These are phyloP conservation scores for Penicillium longicatenatum DNA, from an alignment of 495 filamentous ascomycete species.

Conservation along the genomic window DNA sequence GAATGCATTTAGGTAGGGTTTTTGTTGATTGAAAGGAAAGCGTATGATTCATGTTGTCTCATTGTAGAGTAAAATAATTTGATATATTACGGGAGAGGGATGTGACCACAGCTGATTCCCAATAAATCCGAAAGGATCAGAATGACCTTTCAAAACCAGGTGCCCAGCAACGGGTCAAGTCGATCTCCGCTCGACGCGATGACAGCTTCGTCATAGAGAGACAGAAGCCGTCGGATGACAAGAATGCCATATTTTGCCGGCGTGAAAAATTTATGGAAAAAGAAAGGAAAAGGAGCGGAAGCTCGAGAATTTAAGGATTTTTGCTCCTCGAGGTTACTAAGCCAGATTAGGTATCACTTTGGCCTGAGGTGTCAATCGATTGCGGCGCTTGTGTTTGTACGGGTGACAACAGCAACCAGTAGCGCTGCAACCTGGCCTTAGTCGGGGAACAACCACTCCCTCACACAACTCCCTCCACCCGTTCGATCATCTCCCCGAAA, in stretches of 20 bases:
- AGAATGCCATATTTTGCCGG: conserved; percentile 59
- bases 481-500: conserved; percentile 18
- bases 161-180: conserved; percentile 74
- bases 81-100: conserved; percentile 12
- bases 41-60: neutral
- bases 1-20: conserved; percentile 15
- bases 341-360: neutral
- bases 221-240: conserved; percentile 55
- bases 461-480: conserved; percentile 40
- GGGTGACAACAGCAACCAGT: conserved; percentile 36
- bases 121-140: conserved; percentile 62
- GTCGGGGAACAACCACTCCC: conserved; percentile 28
- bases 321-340: neutral
- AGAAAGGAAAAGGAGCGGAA: conserved; percentile 35
- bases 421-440: conserved; percentile 55
- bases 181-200: conserved; percentile 72
- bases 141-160: conserved; percentile 72
- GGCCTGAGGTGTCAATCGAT: neutral
- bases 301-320: conserved; percentile 34
- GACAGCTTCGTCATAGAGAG: conserved; percentile 56
- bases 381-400: conserved; percentile 30
- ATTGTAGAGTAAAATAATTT: conserved; percentile 5
- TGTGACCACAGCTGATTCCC: conserved; percentile 86
- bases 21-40: neutral
- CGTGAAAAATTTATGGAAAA: conserved; percentile 47